Base-by-base conservation (phyloP, 2,329 filamentous ascomycete species). In the Epicoccum nigrum region DNA sequence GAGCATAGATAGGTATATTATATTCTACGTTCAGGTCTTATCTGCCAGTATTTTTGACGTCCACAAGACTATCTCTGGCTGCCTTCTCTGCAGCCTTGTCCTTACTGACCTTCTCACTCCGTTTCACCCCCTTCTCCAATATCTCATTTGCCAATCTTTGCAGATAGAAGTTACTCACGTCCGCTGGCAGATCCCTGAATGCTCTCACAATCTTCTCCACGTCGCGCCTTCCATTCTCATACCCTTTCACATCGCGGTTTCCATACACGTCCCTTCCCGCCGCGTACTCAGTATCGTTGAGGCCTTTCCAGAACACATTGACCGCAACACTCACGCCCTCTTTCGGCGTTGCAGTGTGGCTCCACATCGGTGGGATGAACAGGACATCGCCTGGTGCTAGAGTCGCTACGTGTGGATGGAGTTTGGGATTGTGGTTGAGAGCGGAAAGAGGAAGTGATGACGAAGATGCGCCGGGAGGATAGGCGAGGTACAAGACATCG, bases 241-340 rank as follows among this genome's bases (percentile, higher is more conserved):
- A 96, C 1, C 87, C 88, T 31, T 88, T 87, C 41, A 96, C 72
- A 71, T 96, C 92, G 31, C 90, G 81, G 67, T 96, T 96, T 1
- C 90, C 92, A 67, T 96, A 96, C 0, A 96, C 87, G 69, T 96
- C 92, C 58, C 86, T 83, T 1, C 92, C 91, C 1, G 81, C 71
- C 1, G 90, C 85, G 69, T 94, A 94, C 3, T 83, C 85, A 3
- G 70, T 76, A 3, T 85, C 76, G 3, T 21, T 16, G 8, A 94
- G 77, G 55, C 86, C 87, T 34, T 86, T 84, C 75, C 95, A 96
- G 77, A 96, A 96, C 21, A 93, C 83, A 68, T 96, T 96, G n/a
- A 96, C 86, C 1, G 90, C 90, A 7, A 96, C 79, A 60, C 89
- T 92, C 53, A 84, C 70, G 4, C 69, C 70, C 19, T 72, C 65